These are phyloP conservation scores for Populus hybrid DNA, from an alignment of 441 rosid genomes.

Conservation along the genomic window DNA sequence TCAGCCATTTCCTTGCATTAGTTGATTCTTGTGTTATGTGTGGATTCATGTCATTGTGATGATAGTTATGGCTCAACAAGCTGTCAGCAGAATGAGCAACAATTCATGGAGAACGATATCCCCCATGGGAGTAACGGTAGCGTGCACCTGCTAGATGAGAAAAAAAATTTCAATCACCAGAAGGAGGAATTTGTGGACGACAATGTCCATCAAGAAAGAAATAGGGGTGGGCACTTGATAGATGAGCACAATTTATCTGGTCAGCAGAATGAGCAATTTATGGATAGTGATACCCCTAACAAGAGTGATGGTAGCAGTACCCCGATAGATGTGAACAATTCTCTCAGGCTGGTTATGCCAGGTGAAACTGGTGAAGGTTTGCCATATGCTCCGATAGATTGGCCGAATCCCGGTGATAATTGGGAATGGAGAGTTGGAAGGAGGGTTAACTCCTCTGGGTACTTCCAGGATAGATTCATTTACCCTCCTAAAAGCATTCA, in stretches of 20 bases:
- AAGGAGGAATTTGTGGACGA: constrained; percentile 29
- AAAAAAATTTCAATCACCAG: constrained; percentile 2
- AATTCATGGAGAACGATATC: constrained; percentile 25
- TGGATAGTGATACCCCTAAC: constrained; percentile 13
- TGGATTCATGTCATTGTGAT: constrained; percentile 10
- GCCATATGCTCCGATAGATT: constrained; percentile 86
- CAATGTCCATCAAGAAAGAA: constrained; percentile 6
- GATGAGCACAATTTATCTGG: constrained; percentile 9
- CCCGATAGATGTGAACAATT: not conserved
- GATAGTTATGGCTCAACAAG: constrained; percentile 22
- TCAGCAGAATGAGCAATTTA: not conserved
- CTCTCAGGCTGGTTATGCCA: constrained; percentile 37
- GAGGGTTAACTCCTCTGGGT: constrained; percentile 47
- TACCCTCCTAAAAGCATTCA: constrained; percentile 54
- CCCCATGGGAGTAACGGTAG: not conserved
- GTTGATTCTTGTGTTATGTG: not conserved
- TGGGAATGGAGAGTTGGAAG: constrained; percentile 95
- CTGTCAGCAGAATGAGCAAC: constrained; percentile 16
- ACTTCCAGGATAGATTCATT: constrained; percentile 61
- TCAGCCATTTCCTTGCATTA: not conserved
- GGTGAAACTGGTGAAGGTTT: constrained; percentile 64
- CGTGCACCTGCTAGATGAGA: constrained; percentile 4
- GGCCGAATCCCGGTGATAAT: constrained; percentile 83
- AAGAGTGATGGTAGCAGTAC: constrained; percentile 25
- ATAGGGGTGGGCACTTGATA: not conserved